These are phyloP conservation scores for Blastocystis sp. DNA, from an alignment of 352 stramenopile species.

Conservation along the genomic window DNA sequence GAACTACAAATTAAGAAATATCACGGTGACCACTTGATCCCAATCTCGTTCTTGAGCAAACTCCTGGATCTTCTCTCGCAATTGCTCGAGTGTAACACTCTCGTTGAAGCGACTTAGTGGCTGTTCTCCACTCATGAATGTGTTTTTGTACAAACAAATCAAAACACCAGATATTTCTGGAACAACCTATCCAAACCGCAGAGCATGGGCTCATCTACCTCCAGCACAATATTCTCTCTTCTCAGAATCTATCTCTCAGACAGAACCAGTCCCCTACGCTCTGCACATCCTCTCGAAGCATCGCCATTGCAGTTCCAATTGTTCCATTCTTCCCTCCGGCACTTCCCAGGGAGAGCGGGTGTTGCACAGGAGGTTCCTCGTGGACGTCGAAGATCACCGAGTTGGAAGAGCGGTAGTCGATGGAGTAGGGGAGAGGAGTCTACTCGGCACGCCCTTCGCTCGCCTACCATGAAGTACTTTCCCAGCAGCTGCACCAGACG, in stretches of 20 bases:
- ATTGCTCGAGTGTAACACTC: slow-evolving; percentile 61
- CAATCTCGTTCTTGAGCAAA: slow-evolving; percentile 73
- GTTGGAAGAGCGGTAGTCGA: not conserved
- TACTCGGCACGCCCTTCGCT: not conserved
- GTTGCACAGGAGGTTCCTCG: not conserved
- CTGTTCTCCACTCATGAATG: slow-evolving; percentile 10
- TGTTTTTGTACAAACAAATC: slow-evolving; percentile 18
- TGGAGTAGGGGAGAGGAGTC: slow-evolving; percentile 20
- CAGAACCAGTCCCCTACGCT: not conserved
- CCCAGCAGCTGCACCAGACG: not conserved
- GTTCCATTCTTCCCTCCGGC: not conserved
- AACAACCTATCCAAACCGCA: slow-evolving; percentile 26
- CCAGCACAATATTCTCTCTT: not conserved
- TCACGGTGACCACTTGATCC: slow-evolving; percentile 62
- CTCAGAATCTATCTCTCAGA: not conserved
- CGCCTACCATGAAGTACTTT: slow-evolving; percentile 23
- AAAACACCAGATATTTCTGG: slow-evolving; percentile 16
- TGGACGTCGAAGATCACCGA: slow-evolving; percentile 4
- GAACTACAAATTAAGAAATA: slow-evolving; percentile 63
- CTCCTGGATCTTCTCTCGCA: slow-evolving; percentile 52
- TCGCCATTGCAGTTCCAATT: not conserved
- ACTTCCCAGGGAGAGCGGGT: not conserved
- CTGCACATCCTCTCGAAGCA: slow-evolving; percentile 33
- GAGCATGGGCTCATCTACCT: not conserved
- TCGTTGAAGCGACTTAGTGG: not conserved